Conservation (phyloP, 2,329 filamentous ascomycete species). For the Colletotrichum ledebouriae region DNA sequence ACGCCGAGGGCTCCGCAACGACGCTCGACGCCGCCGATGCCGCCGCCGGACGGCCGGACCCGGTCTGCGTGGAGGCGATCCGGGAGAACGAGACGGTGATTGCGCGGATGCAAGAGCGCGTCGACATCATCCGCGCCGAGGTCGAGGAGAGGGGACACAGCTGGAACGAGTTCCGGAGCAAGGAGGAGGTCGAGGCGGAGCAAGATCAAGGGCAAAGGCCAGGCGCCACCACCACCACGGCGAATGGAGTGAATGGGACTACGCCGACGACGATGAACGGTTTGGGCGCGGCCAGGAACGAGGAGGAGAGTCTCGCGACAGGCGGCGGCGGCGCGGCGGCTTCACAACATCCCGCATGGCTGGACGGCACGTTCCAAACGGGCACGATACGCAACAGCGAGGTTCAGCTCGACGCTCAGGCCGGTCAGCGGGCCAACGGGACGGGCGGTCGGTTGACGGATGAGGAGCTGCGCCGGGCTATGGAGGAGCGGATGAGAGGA, state of each 20-base stretch:
- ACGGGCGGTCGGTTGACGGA: conserved; percentile 66
- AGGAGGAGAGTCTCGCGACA: conserved; percentile 42
- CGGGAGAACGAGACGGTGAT: conserved; percentile 79
- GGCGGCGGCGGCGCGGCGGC: conserved; percentile 17
- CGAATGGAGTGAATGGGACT: conserved; percentile 3
- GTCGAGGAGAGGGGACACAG: conserved; percentile 69
- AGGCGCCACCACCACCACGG: conserved; percentile 4
- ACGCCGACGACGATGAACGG: conserved; percentile 41
- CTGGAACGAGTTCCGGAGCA: conserved; percentile 69
- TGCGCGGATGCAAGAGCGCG: conserved; percentile 74
- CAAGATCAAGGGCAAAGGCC: conserved; percentile 32
- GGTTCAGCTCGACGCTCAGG: conserved; percentile 57
- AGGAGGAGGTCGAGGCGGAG: conserved; percentile 57
- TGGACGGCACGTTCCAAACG: conserved; percentile 73
- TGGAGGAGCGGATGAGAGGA: conserved; percentile 67
- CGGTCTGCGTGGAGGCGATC: conserved; percentile 81
- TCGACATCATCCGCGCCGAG: conserved; percentile 74
- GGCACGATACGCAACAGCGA: conserved; percentile 67
- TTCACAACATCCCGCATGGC: conserved; percentile 63
- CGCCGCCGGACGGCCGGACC: conserved; percentile 61
- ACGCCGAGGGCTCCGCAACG: conserved; percentile 65
- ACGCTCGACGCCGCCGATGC: conserved; percentile 45
- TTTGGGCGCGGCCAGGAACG: conserved; percentile 23
- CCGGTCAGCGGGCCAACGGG: conserved; percentile 21
- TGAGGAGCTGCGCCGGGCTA: conserved; percentile 68